Evolutionary conservation across 495 filamentous ascomycete genomes (phyloP).

Genomic region (Penicillium soppii): DNA sequence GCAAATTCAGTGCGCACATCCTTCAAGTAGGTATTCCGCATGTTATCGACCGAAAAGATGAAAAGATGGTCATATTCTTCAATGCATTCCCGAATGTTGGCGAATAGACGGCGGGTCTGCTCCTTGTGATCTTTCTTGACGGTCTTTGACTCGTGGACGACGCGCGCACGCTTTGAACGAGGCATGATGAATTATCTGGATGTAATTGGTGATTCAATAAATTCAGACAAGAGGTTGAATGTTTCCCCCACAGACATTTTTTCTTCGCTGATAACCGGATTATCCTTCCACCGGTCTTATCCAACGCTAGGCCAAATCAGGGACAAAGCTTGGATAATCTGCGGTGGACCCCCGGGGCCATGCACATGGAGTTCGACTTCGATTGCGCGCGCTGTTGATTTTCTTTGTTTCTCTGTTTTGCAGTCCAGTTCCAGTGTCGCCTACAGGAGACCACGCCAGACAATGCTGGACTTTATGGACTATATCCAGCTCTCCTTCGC

Average conservation of each 20-base stretch:
- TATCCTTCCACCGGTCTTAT: slow-evolving; percentile 41
- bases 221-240: slow-evolving; percentile 6
- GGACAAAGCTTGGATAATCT: slow-evolving; percentile 24
- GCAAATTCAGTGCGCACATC: slow-evolving; percentile 79
- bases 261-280: slow-evolving; percentile 48
- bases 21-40: slow-evolving; percentile 98
- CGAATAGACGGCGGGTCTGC: slow-evolving; percentile 81
- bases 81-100: slow-evolving; percentile 81
- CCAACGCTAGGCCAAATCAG: slow-evolving; percentile 34
- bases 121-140: slow-evolving; percentile 88
- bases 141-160: slow-evolving; percentile 86
- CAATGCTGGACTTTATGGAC: slow-evolving; percentile 98
- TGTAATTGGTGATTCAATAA: slow-evolving; percentile 4
- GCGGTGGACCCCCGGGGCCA: slow-evolving; percentile 17
- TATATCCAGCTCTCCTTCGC: slow-evolving; percentile 93
- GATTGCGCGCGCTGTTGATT: neutral
- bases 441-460: slow-evolving; percentile 14
- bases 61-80: slow-evolving; percentile 86
- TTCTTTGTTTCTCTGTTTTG: neutral
- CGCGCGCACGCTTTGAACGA: slow-evolving; percentile 87
- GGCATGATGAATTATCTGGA: slow-evolving; percentile 66
- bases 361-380: neutral
- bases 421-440: neutral
- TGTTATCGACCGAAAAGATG: slow-evolving; percentile 93
- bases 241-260: slow-evolving; percentile 23